Evolutionary conservation across 306 rosid genomes (phyloP), one percentile per base, ranked within the genome.

Genomic region (Argentina anserina): DNA sequence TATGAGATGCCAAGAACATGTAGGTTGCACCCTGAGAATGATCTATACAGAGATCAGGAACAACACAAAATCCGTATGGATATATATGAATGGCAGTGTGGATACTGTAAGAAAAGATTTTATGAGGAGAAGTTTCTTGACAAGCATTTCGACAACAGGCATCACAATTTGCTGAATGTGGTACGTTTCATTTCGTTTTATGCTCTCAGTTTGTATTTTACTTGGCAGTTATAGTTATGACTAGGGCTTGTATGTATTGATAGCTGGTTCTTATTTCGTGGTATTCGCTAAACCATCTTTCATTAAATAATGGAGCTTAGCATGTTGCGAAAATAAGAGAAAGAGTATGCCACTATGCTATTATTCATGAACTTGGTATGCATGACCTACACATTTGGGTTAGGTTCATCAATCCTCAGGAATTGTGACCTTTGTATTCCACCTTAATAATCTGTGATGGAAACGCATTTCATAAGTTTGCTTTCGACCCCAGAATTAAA

Each of bases 41-140:
- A 93, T 78, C 75, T 93, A 72, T 93, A 81, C 78, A 82, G 89
- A 77, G 92, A 91, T 85, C 97, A 93, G 83, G 98, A 93, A 74
- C 90, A 87, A 70, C 94, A 93, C 81, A 93, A 88, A 82, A 78
- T 88, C 76, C 85, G 43, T 73, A n/a, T 86, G 1, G 91, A 93
- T 77, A 60, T 78, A 76, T 50, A 88, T 63, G 97, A 93, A 65
- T 93, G 98, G 98, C 87, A 69, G 49, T 93, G 98, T 85, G 98
- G 97, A 81, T 93, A 87, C 84, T 93, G 98, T 81, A 91, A 67
- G 81, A 93, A 93, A 81, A 87, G 91, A 75, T 93, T 93, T 75
- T 92, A 87, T 4, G 96, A 86, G 26, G 98, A 90, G 77, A 90
- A 82, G 62, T 68, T 85, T 82, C 90, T 90, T 10, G 97, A 90